Evolutionary conservation across 495 filamentous ascomycete genomes (phyloP).

Genomic region (Penicillium steckii): DNA sequence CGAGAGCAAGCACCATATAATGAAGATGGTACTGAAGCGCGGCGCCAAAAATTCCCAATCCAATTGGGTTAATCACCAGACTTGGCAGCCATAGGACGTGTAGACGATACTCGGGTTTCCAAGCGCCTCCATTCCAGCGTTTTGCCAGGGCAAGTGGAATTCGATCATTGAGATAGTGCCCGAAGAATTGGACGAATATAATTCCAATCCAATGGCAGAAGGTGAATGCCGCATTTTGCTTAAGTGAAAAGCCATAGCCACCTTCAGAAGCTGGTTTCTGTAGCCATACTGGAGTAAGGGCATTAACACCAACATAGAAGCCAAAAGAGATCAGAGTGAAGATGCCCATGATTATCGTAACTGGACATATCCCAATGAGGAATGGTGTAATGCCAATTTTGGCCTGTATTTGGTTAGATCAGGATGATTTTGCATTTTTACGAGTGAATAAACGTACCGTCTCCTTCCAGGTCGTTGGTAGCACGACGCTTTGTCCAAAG

Average conservation of each 20-base stretch:
- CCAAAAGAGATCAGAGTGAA: slow-evolving; percentile 48
- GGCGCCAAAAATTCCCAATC: slow-evolving; percentile 48
- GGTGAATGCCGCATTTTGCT: slow-evolving; percentile 47
- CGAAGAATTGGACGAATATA: slow-evolving; percentile 39
- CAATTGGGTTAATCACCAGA: slow-evolving; percentile 45
- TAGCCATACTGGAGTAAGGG: slow-evolving; percentile 38
- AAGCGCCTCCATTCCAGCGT: slow-evolving; percentile 35
- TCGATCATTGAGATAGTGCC: slow-evolving; percentile 44
- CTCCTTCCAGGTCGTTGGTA: slow-evolving; percentile 27
- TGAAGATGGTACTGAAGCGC: slow-evolving; percentile 47
- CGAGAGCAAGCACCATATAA: slow-evolving; percentile 48
- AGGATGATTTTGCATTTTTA: neutral
- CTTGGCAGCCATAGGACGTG: slow-evolving; percentile 46
- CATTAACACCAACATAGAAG: slow-evolving; percentile 38
- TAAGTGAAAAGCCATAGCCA: slow-evolving; percentile 50
- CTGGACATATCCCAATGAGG: slow-evolving; percentile 44
- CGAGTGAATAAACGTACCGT: slow-evolving; percentile 18
- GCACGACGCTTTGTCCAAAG: slow-evolving; percentile 33
- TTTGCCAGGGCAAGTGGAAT: slow-evolving; percentile 40
- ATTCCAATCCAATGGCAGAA: slow-evolving; percentile 51
- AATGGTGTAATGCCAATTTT: slow-evolving; percentile 33
- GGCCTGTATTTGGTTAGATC: slow-evolving; percentile 18
- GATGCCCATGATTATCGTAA: slow-evolving; percentile 41
- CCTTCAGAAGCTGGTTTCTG: slow-evolving; percentile 39
- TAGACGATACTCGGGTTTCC: slow-evolving; percentile 54